Evolutionary conservation across 169 alveolate genomes (phyloP), one percentile per base, ranked within the genome.

Genomic region (Plasmodium berghei): DNA sequence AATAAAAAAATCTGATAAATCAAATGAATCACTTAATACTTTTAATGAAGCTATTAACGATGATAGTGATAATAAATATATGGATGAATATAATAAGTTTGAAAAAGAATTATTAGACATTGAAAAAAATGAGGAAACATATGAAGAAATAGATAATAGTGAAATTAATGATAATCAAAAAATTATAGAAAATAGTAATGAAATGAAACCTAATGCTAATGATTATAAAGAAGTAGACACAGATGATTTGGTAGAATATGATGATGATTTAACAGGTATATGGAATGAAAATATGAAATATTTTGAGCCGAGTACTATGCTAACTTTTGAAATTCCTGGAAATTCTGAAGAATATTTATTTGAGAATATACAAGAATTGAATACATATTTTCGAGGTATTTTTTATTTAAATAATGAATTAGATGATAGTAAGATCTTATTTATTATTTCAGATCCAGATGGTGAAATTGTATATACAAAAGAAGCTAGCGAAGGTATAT

Each of bases 231-330:
- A 80, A 49, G n/a, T 42, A 34, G 90, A 67, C 18, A 42, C 12
- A 16, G 90, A 67, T 9, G 90, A 67, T 18, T 34, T 34, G 26
- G 8, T 10, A 4, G 14, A 16, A 10, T 72, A 83, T 20, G 18
- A 42, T 54, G 85, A 83, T 55, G 90, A 83, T 24, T 67, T 83
- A 54, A 83, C 90, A 66, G 55, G 69, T 22, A 67, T 83, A 54
- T 83, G 90, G 90, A 83, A 83, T 24, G 55, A 83, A 62, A 83
- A 83, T 56, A 83, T 83, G 90, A 69, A 83, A 24, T 67, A 83
- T 83, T 83, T 83, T 62, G 90, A 83, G 14, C 90, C 90, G 54
- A 54, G 67, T 40, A 83, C 90, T 42, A 52, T 66, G 54, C 42
- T 83, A 83, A 83, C 90, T 20, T 83, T 83, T 62, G 90, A 83